These are phyloP conservation scores for Wallacemonas collosoma DNA, from an alignment of 208 protist genomes.

Conservation along the genomic window DNA sequence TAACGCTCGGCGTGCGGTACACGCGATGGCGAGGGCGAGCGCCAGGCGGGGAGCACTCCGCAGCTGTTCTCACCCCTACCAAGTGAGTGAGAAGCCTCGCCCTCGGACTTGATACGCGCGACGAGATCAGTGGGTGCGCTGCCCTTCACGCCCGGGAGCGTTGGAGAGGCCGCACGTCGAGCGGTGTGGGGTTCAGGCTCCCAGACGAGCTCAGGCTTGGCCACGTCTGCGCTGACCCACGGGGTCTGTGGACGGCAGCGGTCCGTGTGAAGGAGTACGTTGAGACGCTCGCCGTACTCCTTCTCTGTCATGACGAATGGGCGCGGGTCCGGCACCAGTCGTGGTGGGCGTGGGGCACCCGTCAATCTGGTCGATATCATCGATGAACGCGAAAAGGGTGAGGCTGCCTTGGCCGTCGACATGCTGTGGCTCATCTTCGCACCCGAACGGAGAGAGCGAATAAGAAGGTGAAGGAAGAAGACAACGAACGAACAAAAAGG, in stretches of 20 bases:
- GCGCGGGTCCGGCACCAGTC: background rate
- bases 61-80: conserved; percentile 11
- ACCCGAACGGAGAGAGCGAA: too few species aligned
- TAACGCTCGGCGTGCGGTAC: background rate
- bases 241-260: conserved; percentile 5
- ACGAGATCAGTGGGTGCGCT: background rate
- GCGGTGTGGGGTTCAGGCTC: conserved; percentile 1
- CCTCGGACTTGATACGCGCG: conserved; percentile 12
- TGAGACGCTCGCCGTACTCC: background rate
- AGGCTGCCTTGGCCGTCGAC: background rate
- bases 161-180: too few species aligned
- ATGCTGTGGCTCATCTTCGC: too few species aligned
- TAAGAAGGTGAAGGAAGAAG: background rate
- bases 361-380: too few species aligned
- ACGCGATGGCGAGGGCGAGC: conserved; percentile 1
- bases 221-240: conserved; percentile 22
- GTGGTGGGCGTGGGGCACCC: background rate
- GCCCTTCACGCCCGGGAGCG: background rate
- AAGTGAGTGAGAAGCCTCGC: background rate
- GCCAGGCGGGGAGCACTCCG: background rate
- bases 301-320: background rate
- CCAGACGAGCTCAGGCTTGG: conserved; percentile 28
- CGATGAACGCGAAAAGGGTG: background rate
- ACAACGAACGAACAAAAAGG: conserved; percentile 5
- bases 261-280: conserved; percentile 6